Evolutionary conservation across 1,284 basidiomycete genomes (phyloP), one percentile per base, ranked within the genome.

Genomic region (Paramarasmius palmivorus): DNA sequence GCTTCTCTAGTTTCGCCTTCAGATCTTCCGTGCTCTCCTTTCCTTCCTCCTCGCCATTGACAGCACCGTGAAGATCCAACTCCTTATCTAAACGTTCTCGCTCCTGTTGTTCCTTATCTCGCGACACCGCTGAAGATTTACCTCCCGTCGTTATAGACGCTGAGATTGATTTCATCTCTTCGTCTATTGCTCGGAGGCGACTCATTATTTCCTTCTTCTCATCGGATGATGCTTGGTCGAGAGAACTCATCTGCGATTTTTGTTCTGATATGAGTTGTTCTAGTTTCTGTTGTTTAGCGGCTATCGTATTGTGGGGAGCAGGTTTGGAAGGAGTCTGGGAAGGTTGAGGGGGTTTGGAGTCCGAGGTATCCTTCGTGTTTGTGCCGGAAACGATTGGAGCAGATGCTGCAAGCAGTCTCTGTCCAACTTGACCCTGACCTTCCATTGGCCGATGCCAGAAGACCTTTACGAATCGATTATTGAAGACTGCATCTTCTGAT

Each of bases 391-490:
- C 77, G 12, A 90, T 61, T 8, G 83, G 76, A 9, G 87, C 89
- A 35, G 88, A 91, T 3, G 89, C 89, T 32, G 90, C 92, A 46
- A 95, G 73, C 71, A 88, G 82, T 59, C 86, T 79, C 51, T 84
- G 74, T 1, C 92, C 93, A 15, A 75, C 78, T 58, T 83, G 84
- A 14, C 92, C 93, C 62, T 93, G 90, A 0, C 93, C 93, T 52
- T 90, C 90, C 81, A 93, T 83, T 2, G 93, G 93, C 60, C 88
- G 78, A 73, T 95, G 93, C 93, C 93, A 95, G 62, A 94, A 90
- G 38, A 95, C 79, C 69, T 96, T 97, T 61, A 98, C 94, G 67
- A 98, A 98, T 38, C 95, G 84, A 63, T 95, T 95, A 15, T 86
- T 87, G 65, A 98, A 97, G 23, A 98, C 89, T 15, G 94, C 93